Evolutionary conservation across 2,329 filamentous ascomycete genomes (phyloP).

Genomic region (Phialophora expanda): DNA sequence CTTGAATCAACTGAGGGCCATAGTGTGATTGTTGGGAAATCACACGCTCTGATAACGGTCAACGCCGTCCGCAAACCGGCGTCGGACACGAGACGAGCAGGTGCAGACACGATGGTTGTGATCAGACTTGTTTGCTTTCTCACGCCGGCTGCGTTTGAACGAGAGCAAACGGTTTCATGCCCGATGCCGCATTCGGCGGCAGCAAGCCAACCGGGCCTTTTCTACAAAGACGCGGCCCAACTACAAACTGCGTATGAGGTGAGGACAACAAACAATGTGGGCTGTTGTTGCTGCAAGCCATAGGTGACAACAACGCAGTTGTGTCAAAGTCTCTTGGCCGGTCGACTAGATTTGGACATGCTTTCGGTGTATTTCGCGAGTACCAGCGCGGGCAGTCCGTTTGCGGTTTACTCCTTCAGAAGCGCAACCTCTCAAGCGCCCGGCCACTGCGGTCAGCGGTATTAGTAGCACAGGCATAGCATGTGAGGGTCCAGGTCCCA

Average conservation of each 20-base stretch:
- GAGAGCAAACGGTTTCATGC: not conserved
- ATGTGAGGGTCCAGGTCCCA: conserved; percentile 10
- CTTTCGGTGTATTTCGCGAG: not conserved
- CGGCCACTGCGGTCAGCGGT: conserved; percentile 7
- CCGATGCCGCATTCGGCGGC: conserved; percentile 11
- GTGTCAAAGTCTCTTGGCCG: not conserved
- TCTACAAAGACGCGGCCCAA: not conserved
- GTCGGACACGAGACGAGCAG: conserved; percentile 4
- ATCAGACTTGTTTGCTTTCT: not conserved
- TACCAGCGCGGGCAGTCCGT: conserved; percentile 1
- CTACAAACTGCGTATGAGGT: conserved; percentile 7
- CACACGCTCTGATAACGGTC: conserved; percentile 12
- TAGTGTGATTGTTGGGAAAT: not conserved
- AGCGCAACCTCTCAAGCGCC: conserved; percentile 5
- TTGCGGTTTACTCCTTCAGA: not conserved
- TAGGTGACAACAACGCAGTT: conserved; percentile 15
- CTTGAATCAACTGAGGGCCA: not conserved
- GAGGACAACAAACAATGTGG: not conserved
- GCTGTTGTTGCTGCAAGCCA: conserved; percentile 7
- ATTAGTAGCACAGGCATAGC: conserved; percentile 9
- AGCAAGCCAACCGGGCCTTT: conserved; percentile 4
- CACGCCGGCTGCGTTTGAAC: not conserved
- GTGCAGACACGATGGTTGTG: conserved; percentile 14
- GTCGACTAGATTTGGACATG: conserved; percentile 5
- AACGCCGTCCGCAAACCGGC: conserved; percentile 8